These are phyloP conservation scores for Ceriops zippeliana DNA, from an alignment of 345 rosid species.

Conservation along the genomic window DNA sequence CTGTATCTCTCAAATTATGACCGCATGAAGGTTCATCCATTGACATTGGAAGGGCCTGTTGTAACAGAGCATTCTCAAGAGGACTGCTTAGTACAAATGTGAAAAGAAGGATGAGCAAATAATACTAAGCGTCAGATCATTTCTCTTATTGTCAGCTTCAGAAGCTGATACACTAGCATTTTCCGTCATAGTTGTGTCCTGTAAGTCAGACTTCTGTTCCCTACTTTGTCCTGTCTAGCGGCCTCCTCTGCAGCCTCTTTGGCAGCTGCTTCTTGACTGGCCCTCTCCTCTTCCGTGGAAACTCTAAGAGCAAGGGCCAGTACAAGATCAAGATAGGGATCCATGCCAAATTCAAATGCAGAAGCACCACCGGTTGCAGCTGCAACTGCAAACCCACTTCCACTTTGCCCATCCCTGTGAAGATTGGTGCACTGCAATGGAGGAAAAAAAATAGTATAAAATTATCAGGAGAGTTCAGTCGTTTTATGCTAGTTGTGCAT, in stretches of 20 bases:
- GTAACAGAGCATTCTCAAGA: constrained; percentile 39
- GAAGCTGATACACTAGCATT: constrained; percentile 35
- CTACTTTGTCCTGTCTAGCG: constrained; percentile 46
- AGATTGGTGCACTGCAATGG: constrained; percentile 53
- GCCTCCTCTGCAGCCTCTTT: constrained; percentile 65
- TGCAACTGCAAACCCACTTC: constrained; percentile 66
- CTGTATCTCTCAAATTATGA: constrained; percentile 45
- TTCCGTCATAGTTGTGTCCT: constrained; percentile 53
- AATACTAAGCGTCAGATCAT: constrained; percentile 42
- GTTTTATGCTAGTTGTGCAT: background rate
- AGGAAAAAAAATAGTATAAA: constrained; percentile 3
- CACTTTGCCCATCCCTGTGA: constrained; percentile 74
- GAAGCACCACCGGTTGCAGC: constrained; percentile 60
- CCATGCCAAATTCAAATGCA: constrained; percentile 67
- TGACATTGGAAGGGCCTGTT: constrained; percentile 60
- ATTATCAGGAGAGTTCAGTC: background rate
- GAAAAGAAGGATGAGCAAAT: background rate
- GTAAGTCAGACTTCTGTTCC: constrained; percentile 45
- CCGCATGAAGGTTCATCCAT: constrained; percentile 51
- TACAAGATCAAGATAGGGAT: constrained; percentile 73
- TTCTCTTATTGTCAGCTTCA: constrained; percentile 42
- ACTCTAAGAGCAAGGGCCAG: constrained; percentile 75
- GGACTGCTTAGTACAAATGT: background rate
- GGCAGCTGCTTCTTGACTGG: constrained; percentile 75
- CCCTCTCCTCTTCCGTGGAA: constrained; percentile 80